phyloP scores from a whole-genome alignment of 2,329 filamentous ascomycete genomes.

The Ceratocystis papillata region DNA sequence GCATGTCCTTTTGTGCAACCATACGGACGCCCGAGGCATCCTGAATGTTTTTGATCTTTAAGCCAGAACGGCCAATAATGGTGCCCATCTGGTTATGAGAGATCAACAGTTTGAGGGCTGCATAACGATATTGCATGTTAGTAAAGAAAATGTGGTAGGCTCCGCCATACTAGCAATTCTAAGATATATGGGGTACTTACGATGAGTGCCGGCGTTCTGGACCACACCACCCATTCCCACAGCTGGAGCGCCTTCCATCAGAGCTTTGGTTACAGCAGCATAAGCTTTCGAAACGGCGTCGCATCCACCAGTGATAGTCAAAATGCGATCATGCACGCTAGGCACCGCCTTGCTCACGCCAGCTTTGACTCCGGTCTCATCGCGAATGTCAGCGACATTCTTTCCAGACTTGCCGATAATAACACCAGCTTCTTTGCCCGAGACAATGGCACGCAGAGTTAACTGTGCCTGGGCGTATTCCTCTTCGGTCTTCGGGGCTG shows the following conservation, averaged over 20 bases:
- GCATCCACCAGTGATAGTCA: slow-evolving; percentile 86
- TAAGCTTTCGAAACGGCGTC: slow-evolving; percentile 87
- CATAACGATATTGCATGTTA: background rate
- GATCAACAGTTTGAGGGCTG: slow-evolving; percentile 94
- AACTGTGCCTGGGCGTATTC: slow-evolving; percentile 89
- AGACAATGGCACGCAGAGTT: slow-evolving; percentile 93
- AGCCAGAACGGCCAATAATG: slow-evolving; percentile 89
- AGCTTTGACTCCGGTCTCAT: slow-evolving; percentile 95
- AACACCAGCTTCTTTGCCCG: slow-evolving; percentile 95
- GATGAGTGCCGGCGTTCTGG: slow-evolving; percentile 80
- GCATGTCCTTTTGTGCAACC: slow-evolving; percentile 99
- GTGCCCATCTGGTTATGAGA: slow-evolving; percentile 99
- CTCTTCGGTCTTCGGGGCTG: slow-evolving; percentile 82
- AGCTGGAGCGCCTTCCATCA: slow-evolving; percentile 85
- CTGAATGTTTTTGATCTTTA: slow-evolving; percentile 99
- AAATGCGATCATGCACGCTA: slow-evolving; percentile 90
- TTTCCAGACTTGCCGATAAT: slow-evolving; percentile 99
- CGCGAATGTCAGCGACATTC: slow-evolving; percentile 92
- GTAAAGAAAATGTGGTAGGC: no score
- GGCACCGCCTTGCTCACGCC: slow-evolving; percentile 98
- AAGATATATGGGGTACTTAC: slow-evolving; percentile 46
- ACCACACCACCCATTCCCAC: slow-evolving; percentile 93
- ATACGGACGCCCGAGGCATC: slow-evolving; percentile 94
- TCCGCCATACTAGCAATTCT: no score
- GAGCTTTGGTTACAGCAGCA: slow-evolving; percentile 77